Percentiles rank a stretch among this genome's conserved stretches.
Conservation (phyloP, 2,329 filamentous ascomycete species). For the Colletotrichum scovillei region DNA sequence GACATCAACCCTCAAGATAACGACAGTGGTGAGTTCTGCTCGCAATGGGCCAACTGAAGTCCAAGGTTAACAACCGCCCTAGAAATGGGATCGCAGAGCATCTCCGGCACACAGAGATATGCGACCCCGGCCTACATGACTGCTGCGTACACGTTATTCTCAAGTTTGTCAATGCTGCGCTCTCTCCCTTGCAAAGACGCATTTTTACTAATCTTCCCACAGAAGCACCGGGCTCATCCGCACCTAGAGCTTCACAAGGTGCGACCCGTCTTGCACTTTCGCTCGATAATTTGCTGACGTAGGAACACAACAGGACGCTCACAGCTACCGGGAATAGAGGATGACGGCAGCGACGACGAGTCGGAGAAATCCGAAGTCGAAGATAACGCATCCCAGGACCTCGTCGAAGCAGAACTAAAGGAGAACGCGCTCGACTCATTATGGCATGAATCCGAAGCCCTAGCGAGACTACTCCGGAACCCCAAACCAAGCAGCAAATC, state of each 20-base stretch:
- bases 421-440: slow-evolving; percentile 42
- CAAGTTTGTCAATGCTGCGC: slow-evolving; percentile 11
- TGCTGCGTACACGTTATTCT: slow-evolving; percentile 15
- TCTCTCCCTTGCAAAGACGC: neutral
- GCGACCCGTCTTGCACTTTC: neutral
- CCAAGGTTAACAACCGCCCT: neutral
- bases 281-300: neutral
- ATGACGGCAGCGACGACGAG: slow-evolving; percentile 4
- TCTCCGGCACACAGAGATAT: neutral
- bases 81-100: slow-evolving; percentile 28
- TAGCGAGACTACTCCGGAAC: slow-evolving; percentile 42
- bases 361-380: slow-evolving; percentile 12
- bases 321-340: neutral
- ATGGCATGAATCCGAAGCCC: slow-evolving; percentile 39
- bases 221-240: slow-evolving; percentile 4
- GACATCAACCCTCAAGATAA: slow-evolving; percentile 28
- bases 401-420: slow-evolving; percentile 15
- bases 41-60: neutral
- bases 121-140: neutral
- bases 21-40: slow-evolving; percentile 21
- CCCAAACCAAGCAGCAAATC: neutral
- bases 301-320: neutral
- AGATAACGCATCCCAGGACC: slow-evolving; percentile 4
- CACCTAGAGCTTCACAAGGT: neutral
- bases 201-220: neutral